Conservation (phyloP, 2,329 filamentous ascomycete species). For the Colletotrichum neosansevieriae region DNA sequence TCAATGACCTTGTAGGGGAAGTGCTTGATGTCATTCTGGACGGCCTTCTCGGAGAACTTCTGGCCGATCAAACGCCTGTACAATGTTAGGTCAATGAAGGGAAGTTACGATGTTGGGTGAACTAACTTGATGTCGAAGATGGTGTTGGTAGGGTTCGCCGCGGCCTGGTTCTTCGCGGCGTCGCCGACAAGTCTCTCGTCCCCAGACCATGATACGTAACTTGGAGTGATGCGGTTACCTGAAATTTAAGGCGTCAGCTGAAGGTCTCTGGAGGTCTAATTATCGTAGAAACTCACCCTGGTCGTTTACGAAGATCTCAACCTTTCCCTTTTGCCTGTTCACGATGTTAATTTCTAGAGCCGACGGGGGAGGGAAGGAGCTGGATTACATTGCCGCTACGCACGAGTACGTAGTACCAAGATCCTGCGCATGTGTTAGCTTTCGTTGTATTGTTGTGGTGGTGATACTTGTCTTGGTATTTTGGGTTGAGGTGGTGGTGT, state of each 20-base stretch:
- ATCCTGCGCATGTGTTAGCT: too few species aligned
- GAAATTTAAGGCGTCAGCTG: constrained; percentile 14
- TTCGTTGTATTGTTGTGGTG: not conserved
- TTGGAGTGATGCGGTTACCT: constrained; percentile 95
- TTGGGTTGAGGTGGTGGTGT: accelerated
- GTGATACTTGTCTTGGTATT: not conserved
- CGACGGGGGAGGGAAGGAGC: too few species aligned
- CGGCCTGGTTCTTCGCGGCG: constrained; percentile 95
- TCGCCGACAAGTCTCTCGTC: constrained; percentile 98
- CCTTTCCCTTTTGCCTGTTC: constrained; percentile 95
- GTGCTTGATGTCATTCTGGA: constrained; percentile 96
- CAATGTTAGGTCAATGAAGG: too few species aligned
- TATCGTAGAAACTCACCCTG: constrained; percentile 61
- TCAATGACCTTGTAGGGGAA: constrained; percentile 95
- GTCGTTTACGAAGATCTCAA: constrained; percentile 96
- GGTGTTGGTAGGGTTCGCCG: constrained; percentile 80
- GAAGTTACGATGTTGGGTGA: too few species aligned
- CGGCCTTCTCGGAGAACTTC: constrained; percentile 85
- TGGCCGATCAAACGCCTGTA: constrained; percentile 84
- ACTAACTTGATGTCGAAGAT: constrained; percentile 87
- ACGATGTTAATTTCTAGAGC: constrained; percentile 48
- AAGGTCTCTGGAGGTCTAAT: too few species aligned
- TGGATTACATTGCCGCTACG: too few species aligned
- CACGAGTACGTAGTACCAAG: too few species aligned
- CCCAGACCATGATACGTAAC: constrained; percentile 96